Percentiles rank a stretch among this genome's conserved stretches.
phyloP scores from a whole-genome alignment of 2,329 filamentous ascomycete genomes.

The Fusarium albosuccineum region DNA sequence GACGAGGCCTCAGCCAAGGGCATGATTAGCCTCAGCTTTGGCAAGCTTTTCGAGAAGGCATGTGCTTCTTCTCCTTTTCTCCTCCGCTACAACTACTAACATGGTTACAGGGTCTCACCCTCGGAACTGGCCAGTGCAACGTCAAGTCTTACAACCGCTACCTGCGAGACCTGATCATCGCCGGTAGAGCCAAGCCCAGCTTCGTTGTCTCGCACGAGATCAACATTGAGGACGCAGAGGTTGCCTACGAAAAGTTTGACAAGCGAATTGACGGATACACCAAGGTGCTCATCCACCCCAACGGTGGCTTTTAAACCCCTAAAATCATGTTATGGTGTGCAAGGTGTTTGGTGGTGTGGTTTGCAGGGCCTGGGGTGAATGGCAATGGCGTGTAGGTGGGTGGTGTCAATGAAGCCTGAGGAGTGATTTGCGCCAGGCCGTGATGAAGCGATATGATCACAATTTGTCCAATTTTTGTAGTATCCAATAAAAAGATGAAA shows the following conservation, averaged over 20 bases:
- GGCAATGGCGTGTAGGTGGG: too few relatives aligned
- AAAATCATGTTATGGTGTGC: too few relatives aligned
- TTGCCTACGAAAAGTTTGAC: conserved; percentile 75
- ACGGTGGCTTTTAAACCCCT: conserved; percentile 57
- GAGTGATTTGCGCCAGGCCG: too few relatives aligned
- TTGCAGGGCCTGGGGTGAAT: too few relatives aligned
- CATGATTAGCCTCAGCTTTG: conserved; percentile 73
- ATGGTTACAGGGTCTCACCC: conserved; percentile 62
- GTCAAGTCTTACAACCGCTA: conserved; percentile 77
- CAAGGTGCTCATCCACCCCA: conserved; percentile 76
- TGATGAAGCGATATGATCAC: too few relatives aligned
- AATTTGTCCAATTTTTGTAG: too few relatives aligned
- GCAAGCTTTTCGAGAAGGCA: conserved; percentile 77
- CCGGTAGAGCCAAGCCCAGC: conserved; percentile 73
- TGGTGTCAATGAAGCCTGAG: too few relatives aligned
- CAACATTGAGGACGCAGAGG: conserved; percentile 70
- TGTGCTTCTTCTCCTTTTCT: background rate
- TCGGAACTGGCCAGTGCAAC: conserved; percentile 75
- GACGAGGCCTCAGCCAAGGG: conserved; percentile 72
- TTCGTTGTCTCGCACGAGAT: conserved; percentile 77
- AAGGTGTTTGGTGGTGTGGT: too few relatives aligned
- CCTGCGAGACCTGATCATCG: conserved; percentile 73
- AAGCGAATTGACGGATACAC: conserved; percentile 75
- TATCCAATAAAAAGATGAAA: too few relatives aligned
- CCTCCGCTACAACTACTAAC: background rate